Conservation (phyloP, 208 protist genomes). For the Crithidia sp. region DNA sequence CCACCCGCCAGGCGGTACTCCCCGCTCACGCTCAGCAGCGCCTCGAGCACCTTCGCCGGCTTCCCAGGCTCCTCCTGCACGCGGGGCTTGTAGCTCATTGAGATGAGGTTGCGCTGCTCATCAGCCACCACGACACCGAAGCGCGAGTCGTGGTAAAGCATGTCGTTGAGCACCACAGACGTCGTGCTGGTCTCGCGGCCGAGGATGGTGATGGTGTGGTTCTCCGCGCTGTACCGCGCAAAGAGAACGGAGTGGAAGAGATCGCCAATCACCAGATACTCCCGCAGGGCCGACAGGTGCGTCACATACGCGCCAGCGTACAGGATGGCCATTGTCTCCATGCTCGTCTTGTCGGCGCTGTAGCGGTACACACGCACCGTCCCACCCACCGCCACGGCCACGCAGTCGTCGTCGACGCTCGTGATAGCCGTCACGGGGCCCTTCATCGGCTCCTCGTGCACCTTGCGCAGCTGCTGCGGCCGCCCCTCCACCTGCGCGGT, state of each 20-base stretch:
- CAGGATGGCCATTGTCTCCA: slow-evolving; percentile 79
- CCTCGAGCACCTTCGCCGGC: slow-evolving; percentile 53
- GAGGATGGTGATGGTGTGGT: slow-evolving; percentile 82
- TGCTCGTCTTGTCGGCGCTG: slow-evolving; percentile 50
- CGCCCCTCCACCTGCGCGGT: slow-evolving; percentile 36
- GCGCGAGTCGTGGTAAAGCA: slow-evolving; percentile 77
- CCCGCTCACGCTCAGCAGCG: slow-evolving; percentile 69
- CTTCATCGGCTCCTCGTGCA: slow-evolving; percentile 80
- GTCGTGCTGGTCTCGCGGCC: slow-evolving; percentile 63
- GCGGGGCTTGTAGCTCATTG: slow-evolving; percentile 80
- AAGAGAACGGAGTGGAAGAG: slow-evolving; percentile 71
- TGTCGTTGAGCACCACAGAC: slow-evolving; percentile 68
- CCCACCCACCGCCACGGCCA: slow-evolving; percentile 80
- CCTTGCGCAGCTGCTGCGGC: slow-evolving; percentile 40
- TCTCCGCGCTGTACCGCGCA: slow-evolving; percentile 74
- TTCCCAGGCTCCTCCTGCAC: slow-evolving; percentile 42
- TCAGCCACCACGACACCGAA: slow-evolving; percentile 80
- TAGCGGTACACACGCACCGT: slow-evolving; percentile 86
- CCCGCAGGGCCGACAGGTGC: slow-evolving; percentile 61
- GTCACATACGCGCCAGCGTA: slow-evolving; percentile 89
- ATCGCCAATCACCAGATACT: slow-evolving; percentile 86
- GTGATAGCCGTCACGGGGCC: slow-evolving; percentile 82
- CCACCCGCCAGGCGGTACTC: slow-evolving; percentile 84
- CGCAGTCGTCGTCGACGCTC: slow-evolving; percentile 47
- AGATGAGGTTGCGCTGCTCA: slow-evolving; percentile 70